Conservation (phyloP, 495 filamentous ascomycete species). For the Neurospora hispaniola region DNA sequence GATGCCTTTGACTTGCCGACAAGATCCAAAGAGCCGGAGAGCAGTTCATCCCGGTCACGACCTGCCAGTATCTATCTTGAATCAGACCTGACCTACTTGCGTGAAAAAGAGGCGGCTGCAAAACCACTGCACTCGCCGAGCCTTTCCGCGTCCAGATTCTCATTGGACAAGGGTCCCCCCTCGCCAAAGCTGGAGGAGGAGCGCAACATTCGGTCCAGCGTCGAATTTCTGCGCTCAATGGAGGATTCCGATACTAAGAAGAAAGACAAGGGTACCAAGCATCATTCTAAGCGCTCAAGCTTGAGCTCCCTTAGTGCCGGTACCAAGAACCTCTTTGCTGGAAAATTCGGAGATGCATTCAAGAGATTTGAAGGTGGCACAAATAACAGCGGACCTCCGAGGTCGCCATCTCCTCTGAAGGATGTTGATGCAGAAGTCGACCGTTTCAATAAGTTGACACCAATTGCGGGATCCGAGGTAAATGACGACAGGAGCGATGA, state of each 20-base stretch:
- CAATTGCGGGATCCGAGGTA: conserved; percentile 67
- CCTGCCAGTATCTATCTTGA: conserved; percentile 63
- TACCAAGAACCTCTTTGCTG: conserved; percentile 76
- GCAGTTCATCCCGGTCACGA: conserved; percentile 11
- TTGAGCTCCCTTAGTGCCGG: conserved; percentile 63
- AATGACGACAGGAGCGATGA: conserved; percentile 62
- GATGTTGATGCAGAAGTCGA: conserved; percentile 25
- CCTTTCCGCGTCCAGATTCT: conserved; percentile 25
- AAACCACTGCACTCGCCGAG: conserved; percentile 26
- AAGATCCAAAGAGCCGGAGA: conserved; percentile 15
- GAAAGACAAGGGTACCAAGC: conserved; percentile 59
- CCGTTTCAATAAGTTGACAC: conserved; percentile 36
- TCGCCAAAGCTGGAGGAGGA: conserved; percentile 43
- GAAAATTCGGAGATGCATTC: conserved; percentile 93
- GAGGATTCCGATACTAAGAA: conserved; percentile 61
- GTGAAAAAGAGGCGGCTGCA: conserved; percentile 44
- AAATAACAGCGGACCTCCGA: conserved; percentile 34
- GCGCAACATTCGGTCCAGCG: conserved; percentile 67
- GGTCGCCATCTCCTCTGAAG: conserved; percentile 46
- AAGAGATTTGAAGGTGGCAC: conserved; percentile 67
- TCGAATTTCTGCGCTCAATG: conserved; percentile 77
- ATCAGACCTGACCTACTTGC: conserved; percentile 65
- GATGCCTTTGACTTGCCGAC: conserved; percentile 47
- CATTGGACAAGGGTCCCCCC: conserved; percentile 25
- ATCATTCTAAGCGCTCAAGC: conserved; percentile 75